Evolutionary conservation across 75 land plant species (phyloP), one percentile per base, ranked within the genome.

Genomic region (Isoetes taiwanensis): DNA sequence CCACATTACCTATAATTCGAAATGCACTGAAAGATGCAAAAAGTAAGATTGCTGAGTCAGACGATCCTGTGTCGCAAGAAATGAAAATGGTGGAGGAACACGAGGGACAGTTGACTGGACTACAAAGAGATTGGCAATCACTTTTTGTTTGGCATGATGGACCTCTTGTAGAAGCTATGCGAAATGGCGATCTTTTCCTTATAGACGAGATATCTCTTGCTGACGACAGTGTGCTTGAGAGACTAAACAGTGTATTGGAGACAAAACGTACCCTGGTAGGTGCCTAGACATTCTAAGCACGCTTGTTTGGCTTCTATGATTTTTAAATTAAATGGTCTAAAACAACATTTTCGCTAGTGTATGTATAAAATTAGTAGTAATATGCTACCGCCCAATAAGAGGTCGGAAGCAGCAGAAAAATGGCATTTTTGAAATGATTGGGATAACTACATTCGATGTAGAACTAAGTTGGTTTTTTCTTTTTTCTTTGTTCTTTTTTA

Each of bases 111-210:
- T 61, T 91, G 30, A 12, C 28, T 30, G 50, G 53, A 34, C 58
- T 86, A 25, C 76, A 83, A 17, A 54, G 58, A 50, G 71, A 78
- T 41, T 86, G 90, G 90, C 79, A 94, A 62, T 68, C 90, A 3
- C 76, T 94, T 38, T 94, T 89, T 57, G 41, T 56, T 28, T 94
- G 99, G 99, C 86, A 94, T 41, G 99, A 94, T 75, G 99, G 99
- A 19, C 96, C 99, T 20, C 90, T 94, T 34, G 80, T 94, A 24
- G 61, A 88, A 64, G 96, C 99, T 42, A 94, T 94, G 99, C 79
- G 71, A 67, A 53, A 72, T 60, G 99, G 99, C 6, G 74, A 81
- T 67, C 43, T 94, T 2, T 73, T 94, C 64, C 81, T 94, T 43
- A 70, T 94, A 14, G 96, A 94, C 74, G 99, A 94, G 58, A 89